Evolutionary conservation across 345 rosid genomes (phyloP), one percentile per base, ranked within the genome.

Genomic region (Sapria himalayana): DNA sequence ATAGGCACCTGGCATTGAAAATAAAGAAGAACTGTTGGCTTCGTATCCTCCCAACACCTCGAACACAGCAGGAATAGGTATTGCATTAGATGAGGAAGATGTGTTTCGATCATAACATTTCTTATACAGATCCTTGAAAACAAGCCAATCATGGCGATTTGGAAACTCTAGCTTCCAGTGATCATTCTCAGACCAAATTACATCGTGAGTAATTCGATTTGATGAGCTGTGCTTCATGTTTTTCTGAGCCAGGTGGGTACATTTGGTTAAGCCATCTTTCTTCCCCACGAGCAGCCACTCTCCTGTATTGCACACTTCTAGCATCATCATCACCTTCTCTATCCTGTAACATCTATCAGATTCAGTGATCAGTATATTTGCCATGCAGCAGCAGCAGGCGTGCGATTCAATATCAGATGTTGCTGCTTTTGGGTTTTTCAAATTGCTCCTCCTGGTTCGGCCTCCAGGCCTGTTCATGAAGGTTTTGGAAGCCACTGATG

Each of bases 101-200:
- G 59, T 34, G 46, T 84, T 80, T 47, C 85, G 70, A 25, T 91
- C 86, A 18, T 45, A 62, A 55, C 96, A 84, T 44, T 84, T 81
- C 65, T 70, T 77, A 18, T 78, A 80, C 23, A 91, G 72, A 41
- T 80, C 92, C 72, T 80, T 91, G 59, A 77, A 91, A 61, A 47
- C 54, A 11, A 60, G 8, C 99, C 99, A 91, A 46, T 91, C 78
- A 20, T 64, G 76, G 34, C 70, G 48, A 27, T 61, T 56, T 9
- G 71, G 51, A 51, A 91, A 91, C 69, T 91, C 99, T 22, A 91
- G 71, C 63, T 70, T 91, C 96, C 92, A 80, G 38, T 60, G 67
- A 25, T 67, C 73, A 60, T 72, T 81, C 41, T 65, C 78, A 1
- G 63, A 39, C 99, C 96, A 91, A 21, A 77, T 54, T 37, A 58